Evolutionary conservation across 805 yeast genomes (phyloP).

Genomic region (Hyphopichia homilentoma): DNA sequence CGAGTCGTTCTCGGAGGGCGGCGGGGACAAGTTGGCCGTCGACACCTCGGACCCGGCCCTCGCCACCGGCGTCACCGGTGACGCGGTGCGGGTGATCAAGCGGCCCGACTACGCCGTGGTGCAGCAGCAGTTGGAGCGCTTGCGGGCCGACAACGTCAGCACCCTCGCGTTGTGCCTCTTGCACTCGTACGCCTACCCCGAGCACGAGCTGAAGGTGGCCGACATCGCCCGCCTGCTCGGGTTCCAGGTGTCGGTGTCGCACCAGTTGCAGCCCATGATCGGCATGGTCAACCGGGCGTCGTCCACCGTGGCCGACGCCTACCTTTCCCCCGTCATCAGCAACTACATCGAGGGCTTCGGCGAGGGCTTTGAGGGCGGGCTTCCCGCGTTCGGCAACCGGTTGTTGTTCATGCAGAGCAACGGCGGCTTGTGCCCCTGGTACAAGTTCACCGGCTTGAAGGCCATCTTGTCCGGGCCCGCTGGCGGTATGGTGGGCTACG

Average conservation of each 20-base stretch:
- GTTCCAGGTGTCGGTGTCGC: conserved; percentile 37
- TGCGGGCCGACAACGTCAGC: conserved; percentile 19
- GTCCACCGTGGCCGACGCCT: conserved; percentile 44
- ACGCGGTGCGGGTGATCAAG: conserved; percentile 27
- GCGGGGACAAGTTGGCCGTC: conserved; percentile 28
- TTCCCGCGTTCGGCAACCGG: conserved; percentile 42
- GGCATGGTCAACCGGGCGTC: conserved; percentile 39
- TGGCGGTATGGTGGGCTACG: conserved; percentile 94
- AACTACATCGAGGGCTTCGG: conserved; percentile 34
- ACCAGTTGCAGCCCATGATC: conserved; percentile 41
- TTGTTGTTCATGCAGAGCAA: conserved; percentile 94
- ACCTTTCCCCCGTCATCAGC: conserved; percentile 36
- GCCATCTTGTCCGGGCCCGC: conserved; percentile 96
- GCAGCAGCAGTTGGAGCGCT: conserved; percentile 17
- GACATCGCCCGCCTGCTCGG: conserved; percentile 33
- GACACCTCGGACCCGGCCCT: conserved; percentile 26
- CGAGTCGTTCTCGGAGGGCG: conserved; percentile 72
- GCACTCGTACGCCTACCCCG: conserved; percentile 39
- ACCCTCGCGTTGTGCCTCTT: conserved; percentile 36
- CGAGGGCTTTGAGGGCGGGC: conserved; percentile 39
- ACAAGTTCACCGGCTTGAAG: conserved; percentile 76
- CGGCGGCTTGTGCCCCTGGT: conserved; percentile 88
- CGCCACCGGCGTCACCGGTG: conserved; percentile 34
- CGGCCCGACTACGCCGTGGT: conserved; percentile 25
- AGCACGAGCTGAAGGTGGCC: conserved; percentile 33